Evolutionary conservation across 768 basidiomycete species (phyloP), one percentile per base, ranked within the genome.

Genomic region (Collybia sordida): DNA sequence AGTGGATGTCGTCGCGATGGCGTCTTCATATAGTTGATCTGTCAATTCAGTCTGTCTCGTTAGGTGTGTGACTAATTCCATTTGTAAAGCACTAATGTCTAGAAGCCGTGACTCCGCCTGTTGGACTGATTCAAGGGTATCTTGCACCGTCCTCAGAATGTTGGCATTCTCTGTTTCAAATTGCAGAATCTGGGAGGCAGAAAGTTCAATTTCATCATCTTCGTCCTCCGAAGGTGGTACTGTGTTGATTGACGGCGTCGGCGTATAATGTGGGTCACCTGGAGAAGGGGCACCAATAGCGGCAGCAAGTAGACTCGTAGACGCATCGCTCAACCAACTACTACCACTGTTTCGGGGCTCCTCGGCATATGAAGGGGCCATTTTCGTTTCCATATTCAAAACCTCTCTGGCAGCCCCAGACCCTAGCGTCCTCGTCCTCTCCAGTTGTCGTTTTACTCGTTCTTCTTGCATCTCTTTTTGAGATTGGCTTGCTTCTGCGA

Each of bases 391-490:
- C 52, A 82, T 70, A 60, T 69, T 67, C 53, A 80, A 69, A 27
- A 74, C 79, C 58, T 88, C 89, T 47, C 81, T 78, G 34, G 82
- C 77, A 19, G 86, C 89, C n/a, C 77, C 79, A 5, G 90, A 89
- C 4, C 93, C 95, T 9, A 98, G 78, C 1, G 89, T 90, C 50
- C 80, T 80, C 11, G 86, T 82, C 52, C 92, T 78, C 64, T 98
- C 97, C 51, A 88, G 69, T 61, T 96, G 90, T 4, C 96, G 82
- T 64, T 85, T 87, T 47, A 94, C 80, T 42, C 97, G 86, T 65
- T 96, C 93, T 67, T 98, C 96, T 68, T 99, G 97, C 74, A 98
- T 80, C 56, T 90, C 86, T 57, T 87, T 87, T 57, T 96, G 87
- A 14, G 64, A 75, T 60, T 91, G 84, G 57, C 90, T 88, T 21